Evolutionary conservation across 352 stramenopile genomes (phyloP), one percentile per base, ranked within the genome.

Genomic region (Discostella stelligera): DNA sequence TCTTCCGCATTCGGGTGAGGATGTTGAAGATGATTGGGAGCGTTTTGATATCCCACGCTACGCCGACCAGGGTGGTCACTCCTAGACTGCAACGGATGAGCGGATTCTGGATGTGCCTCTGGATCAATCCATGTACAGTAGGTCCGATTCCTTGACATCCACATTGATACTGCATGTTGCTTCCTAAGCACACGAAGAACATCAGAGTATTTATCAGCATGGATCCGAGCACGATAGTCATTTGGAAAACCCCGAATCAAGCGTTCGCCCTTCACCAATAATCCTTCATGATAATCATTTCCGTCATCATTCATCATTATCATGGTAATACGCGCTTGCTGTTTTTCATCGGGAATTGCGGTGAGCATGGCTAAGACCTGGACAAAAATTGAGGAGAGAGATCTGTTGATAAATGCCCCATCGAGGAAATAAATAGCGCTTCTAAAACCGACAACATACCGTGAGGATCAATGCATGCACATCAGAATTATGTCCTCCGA

Each of bases 1-100:
- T 93, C 84, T 87, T 86, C 78, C 25, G 59, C 75, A 74, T 91
- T 83, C 25, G 79, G 80, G 76, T 93, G 80, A 66, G 86, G 66
- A 63, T 65, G 56, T 53, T 84, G 63, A 39, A 77, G 59, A 58
- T 86, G 77, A 13, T 68, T 18, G 30, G 67, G 56, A 46, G 74
- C 67, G 49, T 73, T 71, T 64, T 79, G 39, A 69, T 82, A 67
- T 32, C 69, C 72, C n/a, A 68, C 83, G 64, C 68, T 76, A 21
- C 76, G 73, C 58, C 74, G 66, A 59, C 56, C 85, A 60, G 71
- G 80, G 49, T 89, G 74, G 49, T 89, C 82, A 56, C 67, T 76
- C 68, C 84, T 74, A 53, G 70, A 80, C 44, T 82, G 69, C n/a
- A 77, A 62, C 39, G 55, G 53, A 64, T 79, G 59, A 27, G 44